phyloP scores from a whole-genome alignment of 148 eudicot genomes.

The Rhododendron ovatum region DNA sequence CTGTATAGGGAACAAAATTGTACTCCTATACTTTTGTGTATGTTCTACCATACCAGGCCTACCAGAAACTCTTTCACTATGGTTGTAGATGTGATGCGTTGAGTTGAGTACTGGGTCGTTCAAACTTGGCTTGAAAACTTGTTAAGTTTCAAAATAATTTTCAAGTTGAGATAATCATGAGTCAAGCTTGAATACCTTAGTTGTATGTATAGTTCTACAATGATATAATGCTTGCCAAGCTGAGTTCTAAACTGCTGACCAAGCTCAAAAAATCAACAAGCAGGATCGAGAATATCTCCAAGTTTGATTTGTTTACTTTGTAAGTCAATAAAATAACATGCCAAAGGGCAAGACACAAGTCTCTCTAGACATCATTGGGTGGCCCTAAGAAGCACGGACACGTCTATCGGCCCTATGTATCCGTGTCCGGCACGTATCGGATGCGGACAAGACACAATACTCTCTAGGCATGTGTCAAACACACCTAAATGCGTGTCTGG shows the following conservation, averaged over 20 bases:
- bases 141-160: neutral
- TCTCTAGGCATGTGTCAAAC: neutral
- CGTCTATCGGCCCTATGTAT: neutral
- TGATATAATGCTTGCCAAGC: neutral
- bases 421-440: neutral
- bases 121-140: neutral
- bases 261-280: neutral
- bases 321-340: neutral
- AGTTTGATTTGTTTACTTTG: too few relatives aligned
- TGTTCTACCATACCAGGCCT: neutral
- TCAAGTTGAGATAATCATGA: neutral
- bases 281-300: neutral
- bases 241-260: neutral
- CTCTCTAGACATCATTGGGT: neutral
- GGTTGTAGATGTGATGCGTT: neutral
- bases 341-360: neutral
- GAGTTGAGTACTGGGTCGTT: neutral
- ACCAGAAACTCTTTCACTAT: neutral
- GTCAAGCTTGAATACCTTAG: neutral
- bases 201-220: neutral
- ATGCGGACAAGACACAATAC: neutral
- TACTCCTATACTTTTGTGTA: neutral
- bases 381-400: neutral
- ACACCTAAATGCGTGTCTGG: neutral
- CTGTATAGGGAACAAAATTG: neutral